Conservation (phyloP, 805 yeast genomes). For the Scheffersomyces coipomensis region DNA sequence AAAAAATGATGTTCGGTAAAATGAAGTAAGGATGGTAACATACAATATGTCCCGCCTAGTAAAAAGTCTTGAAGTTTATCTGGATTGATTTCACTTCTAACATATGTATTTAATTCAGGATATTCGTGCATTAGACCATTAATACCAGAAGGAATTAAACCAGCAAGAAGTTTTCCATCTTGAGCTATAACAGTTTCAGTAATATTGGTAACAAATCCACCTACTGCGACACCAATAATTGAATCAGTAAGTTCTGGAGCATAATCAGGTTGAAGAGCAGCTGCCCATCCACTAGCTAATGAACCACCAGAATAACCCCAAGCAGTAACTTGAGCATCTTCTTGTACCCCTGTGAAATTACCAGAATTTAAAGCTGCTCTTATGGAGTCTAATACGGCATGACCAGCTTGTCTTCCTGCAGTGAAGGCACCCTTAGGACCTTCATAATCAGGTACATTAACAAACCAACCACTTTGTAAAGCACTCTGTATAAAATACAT, state of each 20-base stretch:
- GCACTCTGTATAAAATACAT: constrained; percentile 16
- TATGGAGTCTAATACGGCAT: constrained; percentile 28
- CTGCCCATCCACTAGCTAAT: constrained; percentile 38
- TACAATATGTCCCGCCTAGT: constrained; percentile 6
- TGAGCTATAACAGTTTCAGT: constrained; percentile 21
- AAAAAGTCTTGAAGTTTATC: not conserved
- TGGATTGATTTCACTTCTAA: constrained; percentile 1
- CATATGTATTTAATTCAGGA: constrained; percentile 16
- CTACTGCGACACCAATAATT: constrained; percentile 30
- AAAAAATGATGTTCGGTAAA: constrained; percentile 9
- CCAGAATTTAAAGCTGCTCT: constrained; percentile 21
- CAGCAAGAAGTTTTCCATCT: constrained; percentile 27
- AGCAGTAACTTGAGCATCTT: constrained; percentile 18
- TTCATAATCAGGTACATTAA: constrained; percentile 33
- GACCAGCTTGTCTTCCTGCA: constrained; percentile 31
- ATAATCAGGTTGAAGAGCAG: constrained; percentile 32
- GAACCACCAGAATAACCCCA: constrained; percentile 44
- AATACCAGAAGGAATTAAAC: constrained; percentile 26
- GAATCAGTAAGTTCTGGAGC: constrained; percentile 29
- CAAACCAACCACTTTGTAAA: constrained; percentile 29
- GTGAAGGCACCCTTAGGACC: constrained; percentile 31
- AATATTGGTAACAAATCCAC: constrained; percentile 36
- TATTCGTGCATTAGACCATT: constrained; percentile 31
- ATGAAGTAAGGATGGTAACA: constrained; percentile 4
- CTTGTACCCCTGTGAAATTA: constrained; percentile 15